Percentiles rank a stretch among this genome's conserved stretches.
Conservation (phyloP, 768 basidiomycete genomes). For the Pleurotus sapidus region DNA sequence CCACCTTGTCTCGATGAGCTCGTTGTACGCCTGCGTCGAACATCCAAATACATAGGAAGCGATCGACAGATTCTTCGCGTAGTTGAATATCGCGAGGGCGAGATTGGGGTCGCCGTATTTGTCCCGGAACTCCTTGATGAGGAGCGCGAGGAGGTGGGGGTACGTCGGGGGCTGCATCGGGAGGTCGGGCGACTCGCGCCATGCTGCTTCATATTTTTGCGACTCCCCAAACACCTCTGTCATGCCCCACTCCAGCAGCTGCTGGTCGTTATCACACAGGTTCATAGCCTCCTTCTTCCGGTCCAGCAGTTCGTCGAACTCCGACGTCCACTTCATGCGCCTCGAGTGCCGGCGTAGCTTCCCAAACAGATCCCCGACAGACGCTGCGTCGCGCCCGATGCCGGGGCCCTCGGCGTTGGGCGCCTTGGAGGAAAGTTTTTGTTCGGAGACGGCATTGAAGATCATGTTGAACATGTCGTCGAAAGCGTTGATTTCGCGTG, state of each 20-base stretch:
- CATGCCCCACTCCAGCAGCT: slow-evolving; percentile 73
- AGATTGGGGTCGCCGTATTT: slow-evolving; percentile 78
- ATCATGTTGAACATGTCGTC: slow-evolving; percentile 75
- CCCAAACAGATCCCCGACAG: slow-evolving; percentile 45
- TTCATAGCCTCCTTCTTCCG: slow-evolving; percentile 73
- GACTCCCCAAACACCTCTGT: slow-evolving; percentile 67
- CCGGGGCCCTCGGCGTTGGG: neutral
- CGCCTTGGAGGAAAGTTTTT: slow-evolving; percentile 15
- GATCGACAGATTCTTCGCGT: slow-evolving; percentile 72
- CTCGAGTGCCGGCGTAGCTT: slow-evolving; percentile 53
- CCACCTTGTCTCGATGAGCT: slow-evolving; percentile 87
- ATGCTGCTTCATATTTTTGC: slow-evolving; percentile 44
- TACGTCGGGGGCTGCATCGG: slow-evolving; percentile 62
- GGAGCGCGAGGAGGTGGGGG: slow-evolving; percentile 68
- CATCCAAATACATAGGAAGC: slow-evolving; percentile 89
- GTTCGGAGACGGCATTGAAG: slow-evolving; percentile 49
- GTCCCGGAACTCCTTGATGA: slow-evolving; percentile 78
- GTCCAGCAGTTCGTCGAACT: slow-evolving; percentile 56
- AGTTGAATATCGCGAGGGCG: slow-evolving; percentile 77
- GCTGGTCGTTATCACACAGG: slow-evolving; percentile 60
- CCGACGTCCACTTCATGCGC: slow-evolving; percentile 46
- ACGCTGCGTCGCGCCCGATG: neutral
- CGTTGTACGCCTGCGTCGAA: slow-evolving; percentile 84
- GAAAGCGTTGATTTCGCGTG: slow-evolving; percentile 61
- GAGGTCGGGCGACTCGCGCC: slow-evolving; percentile 26